Percentiles rank a stretch among this genome's conserved stretches.
phyloP scores from a whole-genome alignment of 306 rosid genomes.

The Delonix regia region DNA sequence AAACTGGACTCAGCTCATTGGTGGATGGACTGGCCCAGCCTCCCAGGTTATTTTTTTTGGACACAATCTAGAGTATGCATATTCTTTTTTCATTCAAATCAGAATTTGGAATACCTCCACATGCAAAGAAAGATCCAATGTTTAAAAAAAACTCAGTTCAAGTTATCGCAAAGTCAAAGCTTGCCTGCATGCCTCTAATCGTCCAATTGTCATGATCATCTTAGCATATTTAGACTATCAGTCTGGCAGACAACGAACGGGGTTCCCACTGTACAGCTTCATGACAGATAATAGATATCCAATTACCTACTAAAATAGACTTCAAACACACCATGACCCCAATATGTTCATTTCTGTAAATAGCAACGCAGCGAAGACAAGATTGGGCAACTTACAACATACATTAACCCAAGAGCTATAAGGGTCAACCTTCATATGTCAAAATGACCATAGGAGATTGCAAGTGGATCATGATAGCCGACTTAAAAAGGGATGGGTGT shows the following conservation, averaged over 20 bases:
- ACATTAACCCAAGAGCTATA: too few species aligned
- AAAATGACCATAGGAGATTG: neutral
- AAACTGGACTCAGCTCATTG: too few species aligned
- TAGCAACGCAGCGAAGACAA: neutral
- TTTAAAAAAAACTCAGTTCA: neutral
- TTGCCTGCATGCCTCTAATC: neutral
- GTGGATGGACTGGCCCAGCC: too few species aligned
- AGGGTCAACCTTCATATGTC: too few species aligned
- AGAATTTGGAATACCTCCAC: neutral
- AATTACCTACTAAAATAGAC: too few species aligned
- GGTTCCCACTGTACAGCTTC: neutral
- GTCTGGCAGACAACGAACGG: neutral
- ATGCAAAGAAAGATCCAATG: neutral
- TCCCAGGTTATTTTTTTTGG: too few species aligned
- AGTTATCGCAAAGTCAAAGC: neutral
- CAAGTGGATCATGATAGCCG: neutral
- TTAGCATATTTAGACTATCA: neutral
- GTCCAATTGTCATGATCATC: neutral
- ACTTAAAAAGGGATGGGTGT: too few species aligned
- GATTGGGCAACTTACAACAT: neutral
- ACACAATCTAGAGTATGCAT: too few species aligned
- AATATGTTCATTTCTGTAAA: neutral
- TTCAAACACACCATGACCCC: neutral
- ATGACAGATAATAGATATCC: neutral
- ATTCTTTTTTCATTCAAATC: neutral